These are phyloP conservation scores for Quillaja saponaria DNA, from an alignment of 306 rosid genomes.

Conservation along the genomic window DNA sequence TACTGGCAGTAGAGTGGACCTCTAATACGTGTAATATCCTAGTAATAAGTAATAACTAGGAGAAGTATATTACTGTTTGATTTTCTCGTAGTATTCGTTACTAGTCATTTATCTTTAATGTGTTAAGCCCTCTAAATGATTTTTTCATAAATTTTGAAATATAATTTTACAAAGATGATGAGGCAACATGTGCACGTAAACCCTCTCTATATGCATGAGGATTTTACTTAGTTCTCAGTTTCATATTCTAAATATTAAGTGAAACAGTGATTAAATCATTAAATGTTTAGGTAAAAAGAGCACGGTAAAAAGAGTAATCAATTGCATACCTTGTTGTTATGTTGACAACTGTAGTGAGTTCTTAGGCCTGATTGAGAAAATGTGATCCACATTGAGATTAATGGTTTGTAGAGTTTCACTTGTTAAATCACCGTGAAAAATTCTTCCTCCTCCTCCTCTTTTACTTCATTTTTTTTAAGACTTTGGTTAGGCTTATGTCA, in stretches of 20 bases:
- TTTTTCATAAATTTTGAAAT: neutral
- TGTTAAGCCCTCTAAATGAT: neutral
- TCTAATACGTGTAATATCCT: neutral
- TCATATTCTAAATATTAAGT: neutral
- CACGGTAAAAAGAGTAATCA: neutral
- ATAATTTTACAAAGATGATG: neutral
- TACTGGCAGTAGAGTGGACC: neutral
- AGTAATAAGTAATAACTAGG: too few species aligned
- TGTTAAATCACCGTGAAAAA: neutral
- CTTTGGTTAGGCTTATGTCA: neutral
- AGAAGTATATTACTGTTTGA: too few species aligned
- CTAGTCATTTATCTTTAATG: neutral
- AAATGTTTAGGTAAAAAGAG: neutral
- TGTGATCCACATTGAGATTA: too few species aligned
- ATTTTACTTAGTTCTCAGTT: constrained; percentile 2
- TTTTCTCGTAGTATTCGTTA: too few species aligned
- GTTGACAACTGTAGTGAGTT: neutral
- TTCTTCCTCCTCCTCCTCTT: too few species aligned
- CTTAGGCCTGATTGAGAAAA: neutral
- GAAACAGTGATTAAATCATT: neutral
- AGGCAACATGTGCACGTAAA: constrained; percentile 1
- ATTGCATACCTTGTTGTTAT: constrained; percentile 1
- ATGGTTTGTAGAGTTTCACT: neutral
- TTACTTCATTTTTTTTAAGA: too few species aligned
- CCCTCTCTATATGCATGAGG: too few species aligned